Percentiles rank a stretch among this genome's conserved stretches.
These are phyloP conservation scores for Colletotrichum orbiculare DNA, from an alignment of 2,329 filamentous ascomycete species.

Conservation along the genomic window DNA sequence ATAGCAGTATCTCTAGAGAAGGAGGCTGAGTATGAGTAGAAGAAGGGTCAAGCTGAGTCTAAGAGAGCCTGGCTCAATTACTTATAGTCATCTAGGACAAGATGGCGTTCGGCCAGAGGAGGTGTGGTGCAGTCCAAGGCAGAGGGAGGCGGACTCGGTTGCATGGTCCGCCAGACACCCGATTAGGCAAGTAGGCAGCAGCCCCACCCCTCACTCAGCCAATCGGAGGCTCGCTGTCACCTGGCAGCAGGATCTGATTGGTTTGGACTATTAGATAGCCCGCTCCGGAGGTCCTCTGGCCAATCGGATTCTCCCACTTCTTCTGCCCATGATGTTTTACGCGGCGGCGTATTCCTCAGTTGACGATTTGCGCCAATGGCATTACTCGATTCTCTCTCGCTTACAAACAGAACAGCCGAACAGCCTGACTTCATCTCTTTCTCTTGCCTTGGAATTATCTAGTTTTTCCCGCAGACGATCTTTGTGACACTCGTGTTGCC, in stretches of 20 bases:
- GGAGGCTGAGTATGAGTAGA: too few species aligned
- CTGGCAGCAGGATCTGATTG: background rate
- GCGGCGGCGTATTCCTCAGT: constrained; percentile 29
- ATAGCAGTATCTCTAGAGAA: background rate
- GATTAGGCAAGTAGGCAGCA: too few species aligned
- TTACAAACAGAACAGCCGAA: background rate
- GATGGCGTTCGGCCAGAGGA: too few species aligned
- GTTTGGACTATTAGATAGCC: background rate
- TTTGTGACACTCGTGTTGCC: too few species aligned
- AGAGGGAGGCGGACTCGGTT: too few species aligned
- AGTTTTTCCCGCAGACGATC: too few species aligned
- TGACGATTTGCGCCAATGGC: background rate
- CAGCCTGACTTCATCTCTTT: background rate
- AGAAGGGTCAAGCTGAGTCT: too few species aligned
- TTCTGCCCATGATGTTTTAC: constrained; percentile 12
- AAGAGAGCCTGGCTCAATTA: too few species aligned
- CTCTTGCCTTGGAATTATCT: background rate
- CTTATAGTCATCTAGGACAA: too few species aligned
- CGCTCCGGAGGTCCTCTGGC: background rate
- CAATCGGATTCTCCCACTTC: background rate
- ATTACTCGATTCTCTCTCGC: background rate
- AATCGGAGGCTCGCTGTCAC: background rate
- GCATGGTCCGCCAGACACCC: too few species aligned
- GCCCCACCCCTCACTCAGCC: too few species aligned
- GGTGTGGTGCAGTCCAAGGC: too few species aligned